phyloP scores from a whole-genome alignment of 2,329 filamentous ascomycete genomes.

The Apiospora marii region DNA sequence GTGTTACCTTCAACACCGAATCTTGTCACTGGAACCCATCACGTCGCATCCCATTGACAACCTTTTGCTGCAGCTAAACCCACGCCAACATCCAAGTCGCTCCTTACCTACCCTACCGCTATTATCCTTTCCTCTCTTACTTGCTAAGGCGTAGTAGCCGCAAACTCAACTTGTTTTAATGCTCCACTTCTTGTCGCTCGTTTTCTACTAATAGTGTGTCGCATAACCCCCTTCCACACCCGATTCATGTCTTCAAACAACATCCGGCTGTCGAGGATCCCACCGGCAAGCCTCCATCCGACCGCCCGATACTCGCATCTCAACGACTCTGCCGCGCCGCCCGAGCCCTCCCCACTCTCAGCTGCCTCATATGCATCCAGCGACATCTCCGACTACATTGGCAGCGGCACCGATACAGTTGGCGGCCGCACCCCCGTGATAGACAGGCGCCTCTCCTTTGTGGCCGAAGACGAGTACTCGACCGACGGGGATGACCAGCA shows the following conservation, averaged over 20 bases:
- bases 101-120: not conserved
- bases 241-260: constrained; percentile 38
- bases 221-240: not conserved
- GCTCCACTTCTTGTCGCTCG: constrained; percentile 16
- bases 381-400: constrained; percentile 39
- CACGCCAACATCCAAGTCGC: constrained; percentile 4
- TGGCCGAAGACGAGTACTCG: constrained; percentile 33
- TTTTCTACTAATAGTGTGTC: constrained; percentile 22
- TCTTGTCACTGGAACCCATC: constrained; percentile 16
- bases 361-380: constrained; percentile 37
- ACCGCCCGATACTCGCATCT: constrained; percentile 32
- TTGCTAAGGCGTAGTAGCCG: not conserved
- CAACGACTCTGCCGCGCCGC: constrained; percentile 9
- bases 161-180: constrained; percentile 10
- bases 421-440: constrained; percentile 37
- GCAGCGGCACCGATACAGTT: constrained; percentile 38
- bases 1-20: constrained; percentile 20
- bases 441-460: constrained; percentile 34
- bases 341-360: constrained; percentile 35
- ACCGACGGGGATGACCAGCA: constrained; percentile 27
- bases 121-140: constrained; percentile 3
- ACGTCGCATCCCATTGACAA: constrained; percentile 16
- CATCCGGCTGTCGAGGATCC: constrained; percentile 39
- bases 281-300: constrained; percentile 32
- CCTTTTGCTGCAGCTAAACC: constrained; percentile 7